Percentiles rank a stretch among this genome's conserved stretches.
Evolutionary conservation across 257 asterid species (phyloP).

Genomic region (Prunella vulgaris): DNA sequence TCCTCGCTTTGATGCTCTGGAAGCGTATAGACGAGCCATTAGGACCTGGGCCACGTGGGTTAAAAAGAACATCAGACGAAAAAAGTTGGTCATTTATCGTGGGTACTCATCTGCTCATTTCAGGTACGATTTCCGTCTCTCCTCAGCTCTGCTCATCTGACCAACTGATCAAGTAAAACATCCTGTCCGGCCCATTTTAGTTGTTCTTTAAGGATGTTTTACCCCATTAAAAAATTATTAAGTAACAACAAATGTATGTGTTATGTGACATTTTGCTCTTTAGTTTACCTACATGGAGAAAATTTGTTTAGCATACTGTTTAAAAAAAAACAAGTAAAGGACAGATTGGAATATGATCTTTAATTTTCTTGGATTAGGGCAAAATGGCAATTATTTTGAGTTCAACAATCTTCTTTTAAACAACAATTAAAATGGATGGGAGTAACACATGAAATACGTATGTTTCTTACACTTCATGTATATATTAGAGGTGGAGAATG

Average conservation of each 20-base stretch:
- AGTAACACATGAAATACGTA: background rate
- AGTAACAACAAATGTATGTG: background rate
- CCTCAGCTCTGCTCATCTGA: too few relatives aligned
- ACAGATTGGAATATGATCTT: too few relatives aligned
- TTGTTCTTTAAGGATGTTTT: background rate
- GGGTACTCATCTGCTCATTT: conserved; percentile 98
- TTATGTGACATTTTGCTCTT: background rate
- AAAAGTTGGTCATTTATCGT: conserved; percentile 71
- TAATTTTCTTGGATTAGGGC: background rate
- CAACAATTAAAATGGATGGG: too few relatives aligned
- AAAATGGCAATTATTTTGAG: too few relatives aligned
- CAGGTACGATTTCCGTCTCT: conserved; percentile 43
- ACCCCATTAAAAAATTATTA: background rate
- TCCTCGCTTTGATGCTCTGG: conserved; percentile 74
- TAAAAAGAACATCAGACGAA: conserved; percentile 36
- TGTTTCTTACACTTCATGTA: background rate
- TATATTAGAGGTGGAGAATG: conserved; percentile 91
- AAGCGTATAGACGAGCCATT: conserved; percentile 87
- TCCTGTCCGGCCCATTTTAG: background rate
- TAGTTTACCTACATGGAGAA: background rate
- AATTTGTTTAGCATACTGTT: background rate
- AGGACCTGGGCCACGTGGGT: conserved; percentile 91
- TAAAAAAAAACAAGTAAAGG: background rate
- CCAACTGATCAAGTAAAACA: background rate
- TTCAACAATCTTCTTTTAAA: too few relatives aligned